phyloP scores from a whole-genome alignment of 208 protist species.

The Leishmania major region DNA sequence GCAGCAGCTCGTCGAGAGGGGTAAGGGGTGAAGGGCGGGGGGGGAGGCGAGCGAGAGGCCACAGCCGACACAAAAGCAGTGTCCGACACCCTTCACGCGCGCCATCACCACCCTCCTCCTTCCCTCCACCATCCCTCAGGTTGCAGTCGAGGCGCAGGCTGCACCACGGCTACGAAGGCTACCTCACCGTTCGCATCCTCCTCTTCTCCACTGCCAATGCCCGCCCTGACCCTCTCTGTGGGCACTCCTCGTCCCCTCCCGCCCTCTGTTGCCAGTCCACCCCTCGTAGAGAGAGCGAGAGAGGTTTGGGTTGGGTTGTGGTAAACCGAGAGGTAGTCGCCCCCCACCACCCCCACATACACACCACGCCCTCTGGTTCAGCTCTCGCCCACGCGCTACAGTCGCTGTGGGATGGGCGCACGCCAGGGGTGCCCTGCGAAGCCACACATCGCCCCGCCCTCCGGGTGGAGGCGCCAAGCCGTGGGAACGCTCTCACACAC shows the following conservation, averaged over 20 bases:
- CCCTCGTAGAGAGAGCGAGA: not conserved
- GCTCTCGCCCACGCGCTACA: not conserved
- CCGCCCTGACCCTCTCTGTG: not conserved
- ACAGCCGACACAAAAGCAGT: not conserved
- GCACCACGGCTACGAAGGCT: too few relatives aligned
- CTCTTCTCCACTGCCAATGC: not conserved
- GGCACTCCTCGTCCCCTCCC: not conserved
- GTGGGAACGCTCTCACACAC: not conserved
- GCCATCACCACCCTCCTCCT: too few relatives aligned
- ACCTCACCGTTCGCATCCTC: not conserved
- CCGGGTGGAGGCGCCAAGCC: not conserved
- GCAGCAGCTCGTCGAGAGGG: not conserved
- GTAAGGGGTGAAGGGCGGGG: not conserved
- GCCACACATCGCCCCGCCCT: not conserved
- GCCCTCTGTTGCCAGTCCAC: too few relatives aligned
- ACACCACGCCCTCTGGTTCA: not conserved
- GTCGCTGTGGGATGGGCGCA: not conserved
- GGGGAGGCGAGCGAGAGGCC: not conserved
- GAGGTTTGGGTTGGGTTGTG: not conserved
- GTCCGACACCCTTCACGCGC: not conserved
- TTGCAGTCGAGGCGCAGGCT: not conserved
- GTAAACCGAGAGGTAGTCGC: not conserved
- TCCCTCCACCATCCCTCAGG: not conserved
- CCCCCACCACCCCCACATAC: too few relatives aligned
- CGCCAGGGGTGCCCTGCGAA: not conserved